Evolutionary conservation across 345 rosid species (phyloP), one percentile per base, ranked within the genome.

Genomic region (Acer negundo): DNA sequence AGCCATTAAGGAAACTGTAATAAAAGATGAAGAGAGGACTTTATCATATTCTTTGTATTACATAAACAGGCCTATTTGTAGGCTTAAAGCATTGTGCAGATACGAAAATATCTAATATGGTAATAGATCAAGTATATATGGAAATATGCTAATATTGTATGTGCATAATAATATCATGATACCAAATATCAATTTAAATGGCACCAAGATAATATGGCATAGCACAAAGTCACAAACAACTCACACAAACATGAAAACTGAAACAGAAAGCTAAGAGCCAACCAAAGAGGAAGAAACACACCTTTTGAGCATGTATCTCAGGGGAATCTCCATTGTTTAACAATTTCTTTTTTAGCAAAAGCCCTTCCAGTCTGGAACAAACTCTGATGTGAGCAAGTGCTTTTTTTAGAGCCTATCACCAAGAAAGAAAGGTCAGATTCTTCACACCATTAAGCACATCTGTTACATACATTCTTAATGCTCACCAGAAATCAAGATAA

Each of bases 271-370:
- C 19, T n/a, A 62, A 55, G 38, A 22, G 63, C 46, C 72, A 77
- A 62, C 59, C 16, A 66, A 69, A 51, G 61, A 61, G 47, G 23
- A 61, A 46, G 49, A 63, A n/a, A 42, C 71, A 75, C 75, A 95
- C 99, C 94, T 93, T 93, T 82, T 89, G 98, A 73, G 97, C 96
- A 92, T 91, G 99, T 81, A 91, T 66, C 84, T 95, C 98, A 24
- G 90, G 86, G 75, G 98, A 89, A 77, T 95, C 99, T 67, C 98
- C 98, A 82, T 82, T 86, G 87, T 76, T 88, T 44, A 90, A 77
- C 82, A 67, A 76, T 79, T 90, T 92, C 91, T 93, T 92, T 85
- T 81, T 90, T 79, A 89, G 76, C 69, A 91, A 81, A 87, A 92
- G 92, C 79, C 91, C 92, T 85, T 95, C 98, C 85, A 95, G 65